Conservation (phyloP, 345 rosid species). For the Xanthoceras sorbifolium region DNA sequence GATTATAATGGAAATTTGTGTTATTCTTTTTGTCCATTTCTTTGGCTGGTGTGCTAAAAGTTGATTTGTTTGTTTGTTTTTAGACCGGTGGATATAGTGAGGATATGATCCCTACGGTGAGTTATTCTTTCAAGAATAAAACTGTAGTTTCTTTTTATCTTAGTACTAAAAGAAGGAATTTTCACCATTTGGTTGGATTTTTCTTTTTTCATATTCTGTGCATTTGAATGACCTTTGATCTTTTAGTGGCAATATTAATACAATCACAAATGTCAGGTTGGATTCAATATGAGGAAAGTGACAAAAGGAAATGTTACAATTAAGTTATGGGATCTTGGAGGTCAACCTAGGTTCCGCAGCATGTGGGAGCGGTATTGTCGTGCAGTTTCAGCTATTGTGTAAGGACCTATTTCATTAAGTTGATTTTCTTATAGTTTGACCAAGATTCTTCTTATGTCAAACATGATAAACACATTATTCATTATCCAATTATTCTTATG, state of each 20-base stretch:
- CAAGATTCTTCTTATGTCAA: background rate
- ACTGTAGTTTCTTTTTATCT: background rate
- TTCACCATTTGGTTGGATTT: constrained; percentile 8
- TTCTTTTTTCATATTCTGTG: background rate
- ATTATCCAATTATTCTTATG: background rate
- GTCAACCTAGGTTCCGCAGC: constrained; percentile 94
- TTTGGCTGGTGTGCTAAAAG: constrained; percentile 16
- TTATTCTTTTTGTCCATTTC: constrained; percentile 12
- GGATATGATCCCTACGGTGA: constrained; percentile 88
- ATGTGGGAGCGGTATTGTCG: constrained; percentile 98
- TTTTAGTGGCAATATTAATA: background rate
- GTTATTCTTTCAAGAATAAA: constrained; percentile 25
- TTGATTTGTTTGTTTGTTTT: constrained; percentile 32
- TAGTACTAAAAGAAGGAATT: background rate
- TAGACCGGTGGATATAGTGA: constrained; percentile 91
- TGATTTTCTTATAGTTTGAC: background rate
- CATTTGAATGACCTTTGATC: background rate
- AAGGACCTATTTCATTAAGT: constrained; percentile 24
- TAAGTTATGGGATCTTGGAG: constrained; percentile 96
- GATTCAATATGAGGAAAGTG: constrained; percentile 96
- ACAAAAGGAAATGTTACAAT: constrained; percentile 94
- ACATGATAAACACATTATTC: background rate
- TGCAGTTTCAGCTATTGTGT: constrained; percentile 90
- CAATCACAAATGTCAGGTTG: constrained; percentile 52
- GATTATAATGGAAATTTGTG: background rate